Evolutionary conservation across 768 basidiomycete genomes (phyloP), one percentile per base, ranked within the genome.

Genomic region (Boletus speciosus): DNA sequence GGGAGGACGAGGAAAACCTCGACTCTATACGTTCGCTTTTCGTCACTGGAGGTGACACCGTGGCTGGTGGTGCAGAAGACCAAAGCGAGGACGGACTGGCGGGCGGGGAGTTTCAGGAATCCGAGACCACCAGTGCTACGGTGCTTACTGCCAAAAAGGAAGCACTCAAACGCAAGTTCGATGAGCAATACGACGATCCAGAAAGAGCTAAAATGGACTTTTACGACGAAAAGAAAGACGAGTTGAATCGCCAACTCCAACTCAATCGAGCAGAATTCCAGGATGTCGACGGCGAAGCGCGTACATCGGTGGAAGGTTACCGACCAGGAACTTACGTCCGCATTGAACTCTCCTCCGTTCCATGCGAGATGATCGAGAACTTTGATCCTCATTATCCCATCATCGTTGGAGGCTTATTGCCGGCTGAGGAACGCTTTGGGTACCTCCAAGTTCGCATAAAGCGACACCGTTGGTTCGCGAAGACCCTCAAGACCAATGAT

Each of bases 371-470:
- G 75, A 79, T 97, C 47, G 88, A 93, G 61, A 77, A 98, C 73
- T 99, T 99, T 69, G 88, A 98, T 67, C 91, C 96, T 2, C 73
- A 79, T 8, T 94, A 88, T 62, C 97, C 97, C 5, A 84, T 98
- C 67, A 78, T 99, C 58, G 81, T 98, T 49, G 97, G 97, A 14
- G 97, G 96, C 1, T 79, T 98, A 7, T 79, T 95, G 5, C 80
- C 90, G 0, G 83, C 91, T 0, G 97, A 99, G 72, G 91, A 95
- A 71, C 81, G 86, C 21, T 93, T 97, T 65, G 95, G 94, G 2
- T 96, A 86, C 73, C 79, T 98, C 19, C 95, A 98, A 71, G 94
- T 95, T 32, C 84, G 97, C 51, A 85, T 98, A 71, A 99, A 99
- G 74, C 81, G 95, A 51, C 97, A 99, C 70, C 81, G 97, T 49